Evolutionary conservation across 2,329 filamentous ascomycete species (phyloP).

Genomic region (Elsinoe australis): DNA sequence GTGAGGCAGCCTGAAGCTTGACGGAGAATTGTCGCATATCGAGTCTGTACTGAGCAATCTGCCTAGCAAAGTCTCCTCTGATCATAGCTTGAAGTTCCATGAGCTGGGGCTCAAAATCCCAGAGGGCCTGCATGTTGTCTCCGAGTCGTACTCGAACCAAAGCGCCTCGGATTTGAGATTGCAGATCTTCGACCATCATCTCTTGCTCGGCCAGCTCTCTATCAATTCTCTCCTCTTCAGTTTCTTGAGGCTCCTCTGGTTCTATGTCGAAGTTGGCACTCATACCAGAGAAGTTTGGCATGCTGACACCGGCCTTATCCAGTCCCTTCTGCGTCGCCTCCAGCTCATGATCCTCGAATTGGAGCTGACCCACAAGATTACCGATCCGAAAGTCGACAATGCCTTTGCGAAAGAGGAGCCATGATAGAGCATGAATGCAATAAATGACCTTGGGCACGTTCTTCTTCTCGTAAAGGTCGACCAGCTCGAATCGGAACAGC

Average conservation of each 20-base stretch:
- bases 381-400: conserved; percentile 94
- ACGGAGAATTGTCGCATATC: conserved; percentile 76
- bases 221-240: conserved; percentile 80
- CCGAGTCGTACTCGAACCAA: conserved; percentile 69
- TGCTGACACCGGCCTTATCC: conserved; percentile 86
- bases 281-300: conserved; percentile 98
- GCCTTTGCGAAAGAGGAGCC: conserved; percentile 91
- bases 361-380: conserved; percentile 89
- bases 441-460: conserved; percentile 99
- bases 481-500: conserved; percentile 91
- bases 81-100: conserved; percentile 79
- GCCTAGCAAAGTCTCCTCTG: conserved; percentile 77
- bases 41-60: conserved; percentile 72
- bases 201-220: conserved; percentile 75
- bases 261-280: conserved; percentile 84
- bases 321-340: conserved; percentile 95
- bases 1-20: conserved; percentile 67
- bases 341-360: conserved; percentile 95
- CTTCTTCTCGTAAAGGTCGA: conserved; percentile 98
- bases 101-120: conserved; percentile 73
- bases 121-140: conserved; percentile 76
- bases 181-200: conserved; percentile 64
- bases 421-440: conserved; percentile 94
- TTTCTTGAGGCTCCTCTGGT: conserved; percentile 66
- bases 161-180: conserved; percentile 78